Base-by-base conservation (phyloP, 352 stramenopile species). In the Pythium angustatum region DNA sequence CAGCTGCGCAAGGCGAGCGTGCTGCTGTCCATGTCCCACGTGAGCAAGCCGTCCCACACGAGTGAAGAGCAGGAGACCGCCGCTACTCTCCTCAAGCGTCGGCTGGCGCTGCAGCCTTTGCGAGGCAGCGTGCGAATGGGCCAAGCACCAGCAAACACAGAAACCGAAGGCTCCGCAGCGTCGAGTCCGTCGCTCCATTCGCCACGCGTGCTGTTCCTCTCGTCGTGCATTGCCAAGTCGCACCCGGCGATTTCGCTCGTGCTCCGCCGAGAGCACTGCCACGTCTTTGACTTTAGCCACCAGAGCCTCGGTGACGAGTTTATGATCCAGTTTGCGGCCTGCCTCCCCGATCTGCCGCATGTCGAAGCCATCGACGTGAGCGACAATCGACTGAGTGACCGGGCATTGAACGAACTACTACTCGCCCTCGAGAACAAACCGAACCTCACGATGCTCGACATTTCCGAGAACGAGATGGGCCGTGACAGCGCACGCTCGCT, bases 401-500 rank as follows among this genome's bases (percentile, higher is more conserved):
- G 44, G 19, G 78, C 77, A 6, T 72, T 91, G 2, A 80, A 85
- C 47, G 60, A 64, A 10, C 52, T 91, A 10, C 58, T 91, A 5
- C 62, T 73, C 6, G 80, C 82, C 2, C 69, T 91, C 2, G 82
- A 89, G 61, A 85, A 88, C 66, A 91, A 91, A 38, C 78, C 79
- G 1, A 81, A 86, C 45, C 50, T 89, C 28, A 82, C 68, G 3
- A 79, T 73, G 15, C 67, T 91, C 17, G 72, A 91, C 51, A 77
- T 91, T 24, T 89, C 80, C 3, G 71, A 78, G 19, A 91, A 91
- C 40, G 66, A 79, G 56, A 74, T 91, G 8, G 80, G 80, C 2
- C 14, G 63, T 7, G 50, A 75, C 26, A 85, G 78, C 30, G 77
- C 79, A 10, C 58, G 61, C 10, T 78, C 75, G 2, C 71, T 91